Conservation (phyloP, 768 basidiomycete genomes). For the Psilocybe cubensis region DNA sequence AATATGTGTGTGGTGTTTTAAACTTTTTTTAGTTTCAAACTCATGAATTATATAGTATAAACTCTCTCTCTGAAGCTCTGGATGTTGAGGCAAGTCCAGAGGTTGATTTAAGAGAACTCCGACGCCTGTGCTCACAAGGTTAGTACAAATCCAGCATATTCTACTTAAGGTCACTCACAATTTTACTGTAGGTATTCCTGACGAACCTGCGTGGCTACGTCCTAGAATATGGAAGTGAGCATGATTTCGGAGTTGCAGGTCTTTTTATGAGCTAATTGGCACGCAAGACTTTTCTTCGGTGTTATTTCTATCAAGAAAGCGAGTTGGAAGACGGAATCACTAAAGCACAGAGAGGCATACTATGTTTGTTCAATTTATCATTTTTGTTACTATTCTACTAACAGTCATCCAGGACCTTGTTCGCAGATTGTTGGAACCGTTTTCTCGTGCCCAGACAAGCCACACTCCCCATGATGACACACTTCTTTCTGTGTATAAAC, state of each 20-base stretch:
- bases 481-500: conserved; percentile 53
- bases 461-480: conserved; percentile 43
- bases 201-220: conserved; percentile 75
- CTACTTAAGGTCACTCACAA: conserved; percentile 11
- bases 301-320: conserved; percentile 59
- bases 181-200: conserved; percentile 65
- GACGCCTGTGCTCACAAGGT: conserved; percentile 66
- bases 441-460: conserved; percentile 42
- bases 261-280: conserved; percentile 2
- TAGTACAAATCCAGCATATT: conserved; percentile 21
- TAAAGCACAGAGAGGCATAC: conserved; percentile 69
- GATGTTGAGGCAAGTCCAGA: conserved; percentile 49
- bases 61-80: conserved; percentile 62
- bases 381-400: not conserved
- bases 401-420: conserved; percentile 60
- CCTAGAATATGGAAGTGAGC: conserved; percentile 80
- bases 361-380: conserved; percentile 52
- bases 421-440: conserved; percentile 60
- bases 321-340: conserved; percentile 59
- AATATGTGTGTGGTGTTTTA: conserved; percentile 52
- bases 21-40: conserved; percentile 4
- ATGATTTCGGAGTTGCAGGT: not conserved
- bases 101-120: conserved; percentile 60
- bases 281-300: conserved; percentile 61
- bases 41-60: conserved; percentile 42